Conservation (phyloP, 2,329 filamentous ascomycete genomes). For the Fusarium haematococcum region DNA sequence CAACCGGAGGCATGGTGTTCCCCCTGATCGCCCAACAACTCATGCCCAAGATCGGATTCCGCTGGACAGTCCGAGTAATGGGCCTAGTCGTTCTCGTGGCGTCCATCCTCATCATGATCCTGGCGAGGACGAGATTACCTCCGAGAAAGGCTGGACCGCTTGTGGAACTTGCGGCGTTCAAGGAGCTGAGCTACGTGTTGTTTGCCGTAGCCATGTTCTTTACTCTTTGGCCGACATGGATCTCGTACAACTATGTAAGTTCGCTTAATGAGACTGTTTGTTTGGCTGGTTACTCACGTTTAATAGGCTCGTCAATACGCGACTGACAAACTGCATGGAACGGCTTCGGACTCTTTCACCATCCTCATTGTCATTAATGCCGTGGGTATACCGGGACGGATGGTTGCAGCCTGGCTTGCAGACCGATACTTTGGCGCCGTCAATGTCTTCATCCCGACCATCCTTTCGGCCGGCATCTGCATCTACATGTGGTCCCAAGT, state of each 20-base stretch:
- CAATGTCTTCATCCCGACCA: slow-evolving; percentile 65
- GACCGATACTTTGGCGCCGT: slow-evolving; percentile 66
- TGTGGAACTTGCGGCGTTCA: slow-evolving; percentile 64
- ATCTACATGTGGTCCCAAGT: slow-evolving; percentile 68
- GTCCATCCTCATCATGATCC: slow-evolving; percentile 52
- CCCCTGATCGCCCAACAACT: slow-evolving; percentile 68
- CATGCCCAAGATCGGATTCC: slow-evolving; percentile 70
- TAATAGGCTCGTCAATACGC: slow-evolving; percentile 53
- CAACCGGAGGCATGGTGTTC: slow-evolving; percentile 73
- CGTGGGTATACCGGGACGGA: slow-evolving; percentile 66
- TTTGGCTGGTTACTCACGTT: not conserved
- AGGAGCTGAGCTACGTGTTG: slow-evolving; percentile 57
- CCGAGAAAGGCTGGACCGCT: slow-evolving; percentile 62
- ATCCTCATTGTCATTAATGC: slow-evolving; percentile 71
- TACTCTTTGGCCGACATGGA: slow-evolving; percentile 62
- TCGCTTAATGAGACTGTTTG: not conserved
- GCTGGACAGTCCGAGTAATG: slow-evolving; percentile 72
- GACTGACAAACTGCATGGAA: slow-evolving; percentile 57
- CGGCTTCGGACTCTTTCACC: slow-evolving; percentile 64
- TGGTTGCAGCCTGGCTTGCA: slow-evolving; percentile 66
- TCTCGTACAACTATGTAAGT: slow-evolving; percentile 61
- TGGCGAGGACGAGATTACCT: slow-evolving; percentile 61
- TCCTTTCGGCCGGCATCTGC: slow-evolving; percentile 59
- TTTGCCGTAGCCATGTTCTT: slow-evolving; percentile 52
- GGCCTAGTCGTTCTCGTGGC: slow-evolving; percentile 68